Base-by-base conservation (phyloP, 352 stramenopile species). In the Phytophthora vignae region DNA sequence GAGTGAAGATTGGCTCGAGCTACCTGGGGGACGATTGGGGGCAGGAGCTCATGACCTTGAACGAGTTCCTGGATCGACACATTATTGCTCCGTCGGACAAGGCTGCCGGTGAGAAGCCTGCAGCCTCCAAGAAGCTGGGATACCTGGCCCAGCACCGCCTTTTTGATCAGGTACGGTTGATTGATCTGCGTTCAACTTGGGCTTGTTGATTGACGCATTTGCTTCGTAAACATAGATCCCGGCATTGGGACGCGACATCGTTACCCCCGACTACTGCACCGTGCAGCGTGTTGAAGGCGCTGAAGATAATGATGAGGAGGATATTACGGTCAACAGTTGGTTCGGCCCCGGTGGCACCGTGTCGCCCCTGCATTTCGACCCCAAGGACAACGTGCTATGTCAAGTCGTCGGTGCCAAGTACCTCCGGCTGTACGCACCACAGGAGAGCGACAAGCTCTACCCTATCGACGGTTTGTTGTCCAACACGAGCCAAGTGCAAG, bases 131-230 rank as follows among this genome's bases (percentile, higher is more conserved):
- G 49, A 72, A 69, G 42, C 21, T 86, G 4, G 91, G 86, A 4
- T 98, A 98, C 60, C 69, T 98, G 40, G 92, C 92, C 0, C 92
- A 98, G 71, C 90, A 98, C 46, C 81, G 92, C 59, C 84, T 98
- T 31, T 97, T 98, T 71, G 92, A 97, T 12, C 91, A 97, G 84
- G 88, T 93, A 56, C n/a, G 56, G 60, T 48, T 27, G 17, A 55
- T 53, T n/a, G 7, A 19, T 40, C 14, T 25, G 19, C 11, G 50
- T 44, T 60, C 19, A 36, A 44, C 21, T 50, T 68, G 27, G 15
- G 17, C 25, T 21, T 44, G 27, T 55, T 59, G 2, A 58, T 56
- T 70, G 33, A 79, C 49, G 48, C 25, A 65, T 58, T 60, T 21
- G 55, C 40, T 50, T 49, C 46, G 27, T 68, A 50, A 61, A 62